phyloP scores from a whole-genome alignment of 208 protist genomes.

The Vickermania spadyakhi region DNA sequence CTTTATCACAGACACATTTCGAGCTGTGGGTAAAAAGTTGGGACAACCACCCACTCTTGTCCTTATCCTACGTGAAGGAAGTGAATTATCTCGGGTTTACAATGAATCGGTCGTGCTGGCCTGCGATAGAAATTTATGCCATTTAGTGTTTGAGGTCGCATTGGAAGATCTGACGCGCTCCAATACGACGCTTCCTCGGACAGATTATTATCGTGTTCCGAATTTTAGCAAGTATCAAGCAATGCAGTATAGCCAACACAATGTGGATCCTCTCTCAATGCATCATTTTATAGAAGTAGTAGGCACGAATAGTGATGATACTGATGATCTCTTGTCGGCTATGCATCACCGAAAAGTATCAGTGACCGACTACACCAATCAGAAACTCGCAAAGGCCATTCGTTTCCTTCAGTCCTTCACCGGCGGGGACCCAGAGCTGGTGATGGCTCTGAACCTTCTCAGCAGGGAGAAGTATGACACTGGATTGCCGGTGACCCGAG shows the following conservation, averaged over 20 bases:
- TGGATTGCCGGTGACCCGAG: conserved; percentile 32
- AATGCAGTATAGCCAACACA: conserved; percentile 67
- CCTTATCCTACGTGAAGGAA: conserved; percentile 69
- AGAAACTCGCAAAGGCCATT: conserved; percentile 70
- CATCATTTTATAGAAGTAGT: conserved; percentile 62
- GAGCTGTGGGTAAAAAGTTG: conserved; percentile 48
- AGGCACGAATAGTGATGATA: conserved; percentile 72
- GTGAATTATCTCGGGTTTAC: conserved; percentile 56
- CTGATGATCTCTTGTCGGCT: conserved; percentile 66
- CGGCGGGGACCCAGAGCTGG: conserved; percentile 12
- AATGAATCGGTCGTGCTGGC: conserved; percentile 62
- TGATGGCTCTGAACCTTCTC: conserved; percentile 36
- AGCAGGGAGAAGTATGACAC: conserved; percentile 39
- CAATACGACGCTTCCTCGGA: conserved; percentile 49
- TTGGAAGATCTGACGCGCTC: conserved; percentile 51
- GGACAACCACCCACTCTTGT: conserved; percentile 63
- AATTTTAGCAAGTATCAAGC: conserved; percentile 62
- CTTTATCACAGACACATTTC: conserved; percentile 72
- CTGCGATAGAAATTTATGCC: conserved; percentile 63
- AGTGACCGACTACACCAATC: conserved; percentile 45
- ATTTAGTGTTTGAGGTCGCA: conserved; percentile 68
- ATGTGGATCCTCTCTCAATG: conserved; percentile 51
- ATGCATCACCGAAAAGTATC: conserved; percentile 46
- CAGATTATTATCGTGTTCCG: conserved; percentile 66
- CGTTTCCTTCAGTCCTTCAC: conserved; percentile 39